Base-by-base conservation (phyloP, 2,329 filamentous ascomycete genomes). In the Metarhizium guizhouense region DNA sequence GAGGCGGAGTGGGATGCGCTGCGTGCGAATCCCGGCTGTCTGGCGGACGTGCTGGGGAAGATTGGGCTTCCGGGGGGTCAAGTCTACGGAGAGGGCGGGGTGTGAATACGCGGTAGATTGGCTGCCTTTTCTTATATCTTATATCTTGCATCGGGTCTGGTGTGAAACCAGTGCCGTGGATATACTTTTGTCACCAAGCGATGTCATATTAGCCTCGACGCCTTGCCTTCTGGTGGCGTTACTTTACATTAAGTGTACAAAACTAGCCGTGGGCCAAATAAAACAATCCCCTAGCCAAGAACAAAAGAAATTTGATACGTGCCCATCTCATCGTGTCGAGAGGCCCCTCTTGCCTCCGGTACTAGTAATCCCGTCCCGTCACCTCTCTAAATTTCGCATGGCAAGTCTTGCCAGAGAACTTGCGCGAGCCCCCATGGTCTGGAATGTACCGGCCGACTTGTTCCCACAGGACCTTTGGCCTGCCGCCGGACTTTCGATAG, bases 341-440 rank as follows among this genome's bases (percentile, higher is more conserved):
- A 25, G 25, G 25, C 16, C 7, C 6, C 42, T 20, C n/a, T 2
- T 16, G 42, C 16, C 14, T 20, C n/a, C 16, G 10, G 8, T 4
- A 5, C 1, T 30, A 48, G 7, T 10, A 30, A 11, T 48, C 16
- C 11, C 6, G 13, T 1, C n/a, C n/a, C 0, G 43, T 54, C 29
- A 43, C 18, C 11, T 51, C 53, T 8, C 3, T 18, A 42, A 47
- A 85, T 56, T 79, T 77, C 69, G 80, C 82, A 40, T 77, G 76
- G 61, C 81, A 83, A 0, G 82, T 83, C 11, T 78, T 75, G 59
- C 79, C 76, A 8, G 81, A 81, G 62, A 85, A 86, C 50, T 71
- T 72, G 64, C 85, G 85, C 3, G 77, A 77, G 2, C 80, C 81
- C 1, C 80, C 81, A 45, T 77, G 67, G 0, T 70, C 59, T 14